Percentiles rank a stretch among this genome's conserved stretches.
phyloP scores from a whole-genome alignment of 75 land plant species.

The Larix kaempferi region DNA sequence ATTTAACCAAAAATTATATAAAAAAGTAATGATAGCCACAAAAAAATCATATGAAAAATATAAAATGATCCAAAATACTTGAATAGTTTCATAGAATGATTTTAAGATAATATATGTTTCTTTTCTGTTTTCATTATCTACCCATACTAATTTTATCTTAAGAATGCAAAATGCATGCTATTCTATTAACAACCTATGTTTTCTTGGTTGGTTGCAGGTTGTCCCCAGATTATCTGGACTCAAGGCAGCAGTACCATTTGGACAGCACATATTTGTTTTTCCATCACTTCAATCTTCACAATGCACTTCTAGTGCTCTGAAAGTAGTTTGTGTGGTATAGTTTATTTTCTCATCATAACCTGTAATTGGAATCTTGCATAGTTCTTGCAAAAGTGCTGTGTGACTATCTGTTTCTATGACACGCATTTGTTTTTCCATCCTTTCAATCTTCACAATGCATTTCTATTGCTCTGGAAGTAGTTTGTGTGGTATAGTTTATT shows the following conservation, averaged over 20 bases:
- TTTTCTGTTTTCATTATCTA: too few relatives aligned
- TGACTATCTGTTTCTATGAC: background rate
- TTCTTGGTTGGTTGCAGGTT: background rate
- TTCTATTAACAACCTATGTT: background rate
- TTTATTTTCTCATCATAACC: background rate
- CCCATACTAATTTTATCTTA: too few relatives aligned
- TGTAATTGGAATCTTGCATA: too few relatives aligned
- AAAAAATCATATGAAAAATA: too few relatives aligned
- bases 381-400: background rate
- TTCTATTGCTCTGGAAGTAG: background rate
- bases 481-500: conserved; percentile 1
- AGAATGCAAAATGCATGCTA: background rate
- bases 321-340: conserved; percentile 1
- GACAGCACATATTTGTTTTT: background rate
- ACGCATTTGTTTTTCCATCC: background rate
- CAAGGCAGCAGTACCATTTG: background rate
- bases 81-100: too few relatives aligned
- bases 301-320: background rate
- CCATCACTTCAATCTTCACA: background rate
- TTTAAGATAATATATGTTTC: too few relatives aligned
- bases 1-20: too few relatives aligned
- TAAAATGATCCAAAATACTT: too few relatives aligned
- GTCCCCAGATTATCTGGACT: conserved; percentile 3
- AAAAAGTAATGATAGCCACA: too few relatives aligned
- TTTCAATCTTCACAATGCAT: background rate